Base-by-base conservation (phyloP, 2,329 filamentous ascomycete species). In the Helminthosporium solani region DNA sequence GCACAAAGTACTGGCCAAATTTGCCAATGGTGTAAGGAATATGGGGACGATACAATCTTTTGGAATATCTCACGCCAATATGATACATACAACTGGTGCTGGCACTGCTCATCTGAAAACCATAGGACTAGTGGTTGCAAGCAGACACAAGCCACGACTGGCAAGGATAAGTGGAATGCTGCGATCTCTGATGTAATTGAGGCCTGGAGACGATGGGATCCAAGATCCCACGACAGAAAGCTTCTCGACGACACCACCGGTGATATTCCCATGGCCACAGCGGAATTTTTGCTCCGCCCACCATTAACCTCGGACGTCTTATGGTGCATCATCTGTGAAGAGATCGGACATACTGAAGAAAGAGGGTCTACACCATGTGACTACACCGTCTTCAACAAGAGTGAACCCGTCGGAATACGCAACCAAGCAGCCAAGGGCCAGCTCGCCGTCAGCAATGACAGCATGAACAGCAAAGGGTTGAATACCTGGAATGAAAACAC, bases 21-120 rank as follows among this genome's bases (percentile, higher is more conserved):
- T 15, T 55, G 49, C 33, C 41, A 50, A 18, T 56, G 47, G 49
- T 56, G 53, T 37, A 50, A 55, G 36, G 33, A 34, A 18, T 35
- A 38, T 14, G 40, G 47, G 8, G 50, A 53, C 34, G 53, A 45
- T 4, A 38, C 28, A 9, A n/a, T 53, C 2, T 20, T 30, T 18
- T 19, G 20, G 20, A 49, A 33, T 9, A 46, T 53, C 14, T 15
- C 20, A 1, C 15, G 38, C 7, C 18, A 33, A 5, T 53, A 56
- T 39, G 43, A 49, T 12, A 25, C 12, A 9, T n/a, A 50, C 11
- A 19, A 38, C 5, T 56, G 47, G 45, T 56, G 53, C 33, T 56
- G 47, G 50, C 47, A 53, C 25, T 55, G 47, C 21, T 19, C 40
- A 2, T 12, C n/a, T 11, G 36, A 38, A 6, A 33, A 46, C 33